Evolutionary conservation across 176 grass and related monocot genomes (phyloP), one percentile per base, ranked within the genome.

Genomic region (Eremochloa ophiuroides): DNA sequence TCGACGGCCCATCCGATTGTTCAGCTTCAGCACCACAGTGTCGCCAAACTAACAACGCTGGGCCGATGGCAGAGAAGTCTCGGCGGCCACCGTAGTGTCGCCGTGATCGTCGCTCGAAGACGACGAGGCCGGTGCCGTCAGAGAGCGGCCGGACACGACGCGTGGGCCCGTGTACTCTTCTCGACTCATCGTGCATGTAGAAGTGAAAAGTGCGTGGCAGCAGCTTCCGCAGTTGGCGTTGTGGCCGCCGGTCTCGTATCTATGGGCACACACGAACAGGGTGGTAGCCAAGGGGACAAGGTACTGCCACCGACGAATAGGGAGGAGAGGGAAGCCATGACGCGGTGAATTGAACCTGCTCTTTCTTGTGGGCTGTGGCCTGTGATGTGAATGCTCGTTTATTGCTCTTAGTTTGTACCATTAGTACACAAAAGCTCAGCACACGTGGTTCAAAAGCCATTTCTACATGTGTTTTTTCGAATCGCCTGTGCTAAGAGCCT

Each of bases 101-200:
- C 5, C n/a, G 11, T 8, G 2, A 22, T 15, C 11, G 26, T 28
- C 58, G 11, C 1, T 30, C 0, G n/a, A n/a, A n/a, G 60, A 29
- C 12, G 60, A 28, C 8, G 27, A 11, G 27, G 60, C 3, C 4
- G 4, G 4, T 6, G 28, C 11, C 26, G 29, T 26, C 13, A 62
- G 60, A 27, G 27, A 47, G 23, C 41, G 6, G 25, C 69, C 41
- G 25, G 25, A 16, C 7, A 71, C 69, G 41, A 71, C 25, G 69
- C 69, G 69, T 15, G 41, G 41, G 41, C 69, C 25, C 7, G 40
- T 29, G 68, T 71, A n/a, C n/a, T n/a, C n/a, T n/a, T n/a, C n/a
- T n/a, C n/a, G n/a, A 46, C 7, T 71, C 66, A n/a, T 69, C 66
- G 66, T 69, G 66, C 66, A 69, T 69, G 66, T 42, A 68, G 38